Evolutionary conservation across 2,329 filamentous ascomycete genomes (phyloP), one percentile per base, ranked within the genome.

Genomic region (Fusarium cyanostomum): DNA sequence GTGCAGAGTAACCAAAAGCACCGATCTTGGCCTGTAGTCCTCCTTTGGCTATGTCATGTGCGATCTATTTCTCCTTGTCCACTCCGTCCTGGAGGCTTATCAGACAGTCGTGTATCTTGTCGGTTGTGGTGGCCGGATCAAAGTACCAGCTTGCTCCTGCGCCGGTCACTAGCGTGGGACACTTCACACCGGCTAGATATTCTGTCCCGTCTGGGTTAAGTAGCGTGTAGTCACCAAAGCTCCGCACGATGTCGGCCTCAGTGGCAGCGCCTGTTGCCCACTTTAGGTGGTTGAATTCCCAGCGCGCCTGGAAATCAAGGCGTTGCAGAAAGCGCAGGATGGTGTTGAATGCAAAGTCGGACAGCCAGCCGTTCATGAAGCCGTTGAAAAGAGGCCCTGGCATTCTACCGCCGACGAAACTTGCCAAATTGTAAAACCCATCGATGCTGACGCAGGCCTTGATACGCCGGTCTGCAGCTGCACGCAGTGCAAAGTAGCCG

Each of bases 401-500:
- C 15, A 74, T 66, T 3, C 70, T 70, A 7, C 66, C 68, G 5
- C 61, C 66, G 1, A 62, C 67, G 21, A 74, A 67, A 27, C 71
- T 67, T 41, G 60, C 71, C 21, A 75, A 53, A 41, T 66, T 61
- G 28, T 67, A 67, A 13, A 70, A 63, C 2, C 64, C 61, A 39
- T 74, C 70, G 7, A 78, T 66, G 7, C 73, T 63, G 5, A 83
- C 68, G 56, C 77, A 81, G 0, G 80, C 81, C 52, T 76, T 78
- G 72, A 83, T 70, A 1, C 81, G 75, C 0, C 73, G 55, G 63
- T 82, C 80, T 0, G 68, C 63, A 0, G 77, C 78, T 2, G 68
- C 77, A 0, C 82, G 77, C 7, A 84, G 72, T 1, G 81, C 78
- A 43, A 76, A 78, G 59, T 83, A 83, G 1, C 76, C 82, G 3